phyloP scores from a whole-genome alignment of 1,139 yeast species.

The Hanseniaspora gamundiae region DNA sequence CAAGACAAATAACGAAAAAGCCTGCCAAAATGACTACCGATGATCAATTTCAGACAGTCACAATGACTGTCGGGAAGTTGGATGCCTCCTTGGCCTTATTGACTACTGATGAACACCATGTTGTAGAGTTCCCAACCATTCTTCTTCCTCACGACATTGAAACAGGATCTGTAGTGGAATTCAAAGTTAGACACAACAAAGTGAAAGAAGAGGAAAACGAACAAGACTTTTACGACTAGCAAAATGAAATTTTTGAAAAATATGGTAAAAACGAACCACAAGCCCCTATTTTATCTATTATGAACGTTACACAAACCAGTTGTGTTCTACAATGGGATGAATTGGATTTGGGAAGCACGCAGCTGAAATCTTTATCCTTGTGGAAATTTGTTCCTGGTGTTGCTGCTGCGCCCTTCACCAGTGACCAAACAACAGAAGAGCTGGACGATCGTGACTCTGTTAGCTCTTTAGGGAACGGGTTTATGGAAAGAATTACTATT shows the following conservation, averaged over 20 bases:
- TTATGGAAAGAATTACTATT: slow-evolving; percentile 66
- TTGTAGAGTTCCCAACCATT: slow-evolving; percentile 92
- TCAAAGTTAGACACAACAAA: slow-evolving; percentile 73
- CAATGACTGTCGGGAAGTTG: slow-evolving; percentile 87
- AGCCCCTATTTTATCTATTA: slow-evolving; percentile 55
- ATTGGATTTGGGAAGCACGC: slow-evolving; percentile 72
- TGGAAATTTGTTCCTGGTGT: slow-evolving; percentile 29
- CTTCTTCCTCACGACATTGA: slow-evolving; percentile 79
- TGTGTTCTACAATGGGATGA: slow-evolving; percentile 93
- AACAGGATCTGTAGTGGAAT: slow-evolving; percentile 89
- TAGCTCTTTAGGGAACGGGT: slow-evolving; percentile 22
- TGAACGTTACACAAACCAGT: slow-evolving; percentile 85
- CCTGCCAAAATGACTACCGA: not conserved
- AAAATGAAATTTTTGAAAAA: slow-evolving; percentile 56
- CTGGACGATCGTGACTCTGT: slow-evolving; percentile 35
- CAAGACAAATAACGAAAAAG: not conserved
- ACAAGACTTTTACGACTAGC: slow-evolving; percentile 47
- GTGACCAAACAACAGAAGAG: slow-evolving; percentile 60
- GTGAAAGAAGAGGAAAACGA: slow-evolving; percentile 54
- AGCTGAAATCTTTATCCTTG: slow-evolving; percentile 60
- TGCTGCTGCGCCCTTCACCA: slow-evolving; percentile 17
- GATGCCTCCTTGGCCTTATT: slow-evolving; percentile 90
- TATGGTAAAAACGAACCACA: slow-evolving; percentile 70
- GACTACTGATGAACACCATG: slow-evolving; percentile 84
- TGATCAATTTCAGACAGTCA: slow-evolving; percentile 31